Conservation (phyloP, 176 grass and related monocot species). For the Triticum turgidum region DNA sequence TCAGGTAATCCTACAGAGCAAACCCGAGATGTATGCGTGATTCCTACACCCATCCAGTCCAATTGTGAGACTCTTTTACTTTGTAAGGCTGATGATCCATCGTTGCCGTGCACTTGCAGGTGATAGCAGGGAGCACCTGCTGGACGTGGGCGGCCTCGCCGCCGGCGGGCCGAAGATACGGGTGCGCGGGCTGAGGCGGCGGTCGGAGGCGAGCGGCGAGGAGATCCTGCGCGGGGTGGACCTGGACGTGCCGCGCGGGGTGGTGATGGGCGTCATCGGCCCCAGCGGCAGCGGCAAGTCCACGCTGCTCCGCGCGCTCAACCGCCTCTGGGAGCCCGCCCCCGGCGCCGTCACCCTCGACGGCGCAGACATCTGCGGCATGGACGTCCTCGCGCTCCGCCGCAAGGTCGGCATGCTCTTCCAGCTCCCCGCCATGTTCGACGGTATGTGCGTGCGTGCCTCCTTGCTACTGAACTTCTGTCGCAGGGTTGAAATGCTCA, state of each 20-base stretch:
- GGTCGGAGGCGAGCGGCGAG: conserved; percentile 51
- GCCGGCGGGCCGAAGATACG: conserved; percentile 47
- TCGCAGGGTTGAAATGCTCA: background rate
- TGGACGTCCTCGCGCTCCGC: conserved; percentile 81
- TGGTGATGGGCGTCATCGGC: conserved; percentile 82
- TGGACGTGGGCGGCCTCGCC: conserved; percentile 46
- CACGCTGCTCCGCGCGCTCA: conserved; percentile 86
- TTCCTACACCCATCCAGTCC: background rate
- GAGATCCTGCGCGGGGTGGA: conserved; percentile 62
- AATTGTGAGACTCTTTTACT: too few species aligned
- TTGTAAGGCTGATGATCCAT: background rate
- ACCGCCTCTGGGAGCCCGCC: conserved; percentile 86
- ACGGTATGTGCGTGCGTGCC: conserved; percentile 29
- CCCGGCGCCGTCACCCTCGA: conserved; percentile 73
- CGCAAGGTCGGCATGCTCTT: conserved; percentile 98
- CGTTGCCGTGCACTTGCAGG: conserved; percentile 22
- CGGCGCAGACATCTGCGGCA: conserved; percentile 62
- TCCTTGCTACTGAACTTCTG: background rate
- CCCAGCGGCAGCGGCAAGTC: conserved; percentile 99
- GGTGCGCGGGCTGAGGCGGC: conserved; percentile 55
- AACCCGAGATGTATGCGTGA: background rate
- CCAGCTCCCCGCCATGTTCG: conserved; percentile 93
- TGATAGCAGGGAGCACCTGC: conserved; percentile 58
- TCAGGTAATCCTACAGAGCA: conserved; percentile 26
- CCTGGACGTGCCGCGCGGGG: conserved; percentile 71